phyloP scores from a whole-genome alignment of 257 asterid species.

The Haberlea rhodopensis region DNA sequence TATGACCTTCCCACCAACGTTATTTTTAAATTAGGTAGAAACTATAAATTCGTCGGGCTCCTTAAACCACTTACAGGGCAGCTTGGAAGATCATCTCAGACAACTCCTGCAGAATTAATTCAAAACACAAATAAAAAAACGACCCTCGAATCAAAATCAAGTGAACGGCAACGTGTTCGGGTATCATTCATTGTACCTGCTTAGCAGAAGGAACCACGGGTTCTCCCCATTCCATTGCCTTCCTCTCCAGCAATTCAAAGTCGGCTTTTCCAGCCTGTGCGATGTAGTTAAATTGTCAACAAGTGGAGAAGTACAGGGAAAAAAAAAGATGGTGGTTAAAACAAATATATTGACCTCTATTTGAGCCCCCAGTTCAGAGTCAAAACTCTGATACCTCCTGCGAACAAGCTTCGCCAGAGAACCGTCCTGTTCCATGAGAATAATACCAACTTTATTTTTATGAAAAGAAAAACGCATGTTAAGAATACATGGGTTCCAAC shows the following conservation, averaged over 20 bases:
- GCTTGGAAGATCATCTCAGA: constrained; percentile 87
- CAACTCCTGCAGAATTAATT: constrained; percentile 55
- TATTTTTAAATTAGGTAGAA: too few species aligned
- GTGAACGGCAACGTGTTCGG: not conserved
- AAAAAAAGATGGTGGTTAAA: not conserved
- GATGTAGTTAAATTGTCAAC: not conserved
- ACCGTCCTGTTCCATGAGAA: constrained; percentile 56
- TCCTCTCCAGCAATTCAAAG: constrained; percentile 80
- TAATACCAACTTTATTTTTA: not conserved
- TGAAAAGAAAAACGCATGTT: too few species aligned
- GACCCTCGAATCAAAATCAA: not conserved
- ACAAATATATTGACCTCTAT: constrained; percentile 54
- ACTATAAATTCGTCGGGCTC: not conserved
- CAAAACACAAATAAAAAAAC: not conserved
- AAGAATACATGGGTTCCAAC: too few species aligned
- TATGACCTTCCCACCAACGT: not conserved
- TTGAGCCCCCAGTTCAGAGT: constrained; percentile 69
- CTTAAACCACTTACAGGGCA: constrained; percentile 42
- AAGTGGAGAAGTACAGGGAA: not conserved
- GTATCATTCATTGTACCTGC: constrained; percentile 52
- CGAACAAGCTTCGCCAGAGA: constrained; percentile 60
- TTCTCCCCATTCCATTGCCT: constrained; percentile 82
- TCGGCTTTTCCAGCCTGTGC: constrained; percentile 90
- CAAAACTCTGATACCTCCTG: constrained; percentile 88
- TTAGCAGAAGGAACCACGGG: constrained; percentile 82